Evolutionary conservation across 176 grass and related monocot species (phyloP), one percentile per base, ranked within the genome.

Genomic region (Themeda triandra): DNA sequence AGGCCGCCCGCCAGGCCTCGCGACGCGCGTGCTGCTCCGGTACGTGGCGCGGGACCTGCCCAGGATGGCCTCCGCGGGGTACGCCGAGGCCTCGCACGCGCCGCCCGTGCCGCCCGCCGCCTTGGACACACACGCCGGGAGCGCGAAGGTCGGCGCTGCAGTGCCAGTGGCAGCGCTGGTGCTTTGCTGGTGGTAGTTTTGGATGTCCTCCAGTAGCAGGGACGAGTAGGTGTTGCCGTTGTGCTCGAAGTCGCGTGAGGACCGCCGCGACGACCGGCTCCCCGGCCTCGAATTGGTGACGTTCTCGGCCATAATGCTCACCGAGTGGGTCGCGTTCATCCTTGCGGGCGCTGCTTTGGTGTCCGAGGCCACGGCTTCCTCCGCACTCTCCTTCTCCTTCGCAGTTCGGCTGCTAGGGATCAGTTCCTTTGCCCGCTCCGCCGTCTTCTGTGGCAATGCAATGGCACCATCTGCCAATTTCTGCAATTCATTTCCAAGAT

Each of bases 81-180:
- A n/a, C n/a, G n/a, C n/a, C n/a, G n/a, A n/a, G n/a, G n/a, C n/a
- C n/a, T n/a, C n/a, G n/a, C n/a, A n/a, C n/a, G n/a, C n/a, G n/a
- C n/a, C n/a, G n/a, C n/a, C n/a, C n/a, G n/a, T n/a, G n/a, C n/a
- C n/a, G n/a, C n/a, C n/a, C n/a, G n/a, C n/a, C n/a, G 96, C 93
- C 88, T 98, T 96, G 6, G 96, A 96, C 39, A 98, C 89, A 32
- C 96, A 98, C 33, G 89, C 96, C 3, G 96, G 96, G 78, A 98
- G 87, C 32, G 93, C 90, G 81, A 98, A 93, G 6, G 76, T 54
- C 13, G 89, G 71, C 62, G 45, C 88, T 2, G 54, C 33, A 4
- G 62, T 51, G 40, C n/a, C n/a, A n/a, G n/a, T n/a, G n/a, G n/a
- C n/a, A n/a, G n/a, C n/a, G n/a, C 59, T 69, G 39, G 86, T 78